A percentile compares a stretch with the other conserved stretches of the same genome.
These are phyloP conservation scores for Lasiosphaeris hirsuta DNA, from an alignment of 495 filamentous ascomycete genomes.

Conservation along the genomic window DNA sequence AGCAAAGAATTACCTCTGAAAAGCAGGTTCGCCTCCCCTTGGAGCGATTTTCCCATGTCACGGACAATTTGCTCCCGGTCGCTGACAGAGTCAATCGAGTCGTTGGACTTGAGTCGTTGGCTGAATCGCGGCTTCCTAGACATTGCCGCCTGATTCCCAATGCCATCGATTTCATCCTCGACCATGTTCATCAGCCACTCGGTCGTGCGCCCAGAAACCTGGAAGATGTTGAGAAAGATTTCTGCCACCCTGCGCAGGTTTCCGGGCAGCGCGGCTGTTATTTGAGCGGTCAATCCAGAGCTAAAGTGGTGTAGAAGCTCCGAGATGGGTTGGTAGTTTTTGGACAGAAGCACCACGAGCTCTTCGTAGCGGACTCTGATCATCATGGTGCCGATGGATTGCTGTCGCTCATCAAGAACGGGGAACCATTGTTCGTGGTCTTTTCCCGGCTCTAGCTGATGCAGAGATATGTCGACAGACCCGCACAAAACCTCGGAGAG, in stretches of 20 bases:
- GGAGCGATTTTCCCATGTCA: constrained; percentile 61
- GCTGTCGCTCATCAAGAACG: constrained; percentile 65
- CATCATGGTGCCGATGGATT: constrained; percentile 80
- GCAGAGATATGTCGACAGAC: constrained; percentile 77
- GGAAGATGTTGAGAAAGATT: constrained; percentile 88
- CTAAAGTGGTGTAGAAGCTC: constrained; percentile 82
- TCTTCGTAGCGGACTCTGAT: constrained; percentile 83
- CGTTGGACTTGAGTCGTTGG: constrained; percentile 72
- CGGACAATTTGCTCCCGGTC: constrained; percentile 54
- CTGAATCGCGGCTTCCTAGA: constrained; percentile 67
- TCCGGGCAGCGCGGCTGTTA: constrained; percentile 72
- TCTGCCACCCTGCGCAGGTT: constrained; percentile 79
- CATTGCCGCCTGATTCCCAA: constrained; percentile 70
- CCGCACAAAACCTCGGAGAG: constrained; percentile 55
- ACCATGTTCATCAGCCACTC: constrained; percentile 93
- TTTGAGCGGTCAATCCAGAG: constrained; percentile 78
- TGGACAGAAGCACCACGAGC: constrained; percentile 78
- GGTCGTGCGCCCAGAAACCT: constrained; percentile 82
- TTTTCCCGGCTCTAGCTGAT: constrained; percentile 72
- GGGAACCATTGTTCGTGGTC: constrained; percentile 91
- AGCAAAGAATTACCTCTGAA: constrained; percentile 94
- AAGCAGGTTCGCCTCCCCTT: constrained; percentile 85
- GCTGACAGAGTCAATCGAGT: constrained; percentile 60
- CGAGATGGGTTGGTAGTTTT: constrained; percentile 80
- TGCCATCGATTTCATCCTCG: constrained; percentile 94